These are phyloP conservation scores for Casuarina cunninghamiana DNA, from an alignment of 306 rosid species.

Conservation along the genomic window DNA sequence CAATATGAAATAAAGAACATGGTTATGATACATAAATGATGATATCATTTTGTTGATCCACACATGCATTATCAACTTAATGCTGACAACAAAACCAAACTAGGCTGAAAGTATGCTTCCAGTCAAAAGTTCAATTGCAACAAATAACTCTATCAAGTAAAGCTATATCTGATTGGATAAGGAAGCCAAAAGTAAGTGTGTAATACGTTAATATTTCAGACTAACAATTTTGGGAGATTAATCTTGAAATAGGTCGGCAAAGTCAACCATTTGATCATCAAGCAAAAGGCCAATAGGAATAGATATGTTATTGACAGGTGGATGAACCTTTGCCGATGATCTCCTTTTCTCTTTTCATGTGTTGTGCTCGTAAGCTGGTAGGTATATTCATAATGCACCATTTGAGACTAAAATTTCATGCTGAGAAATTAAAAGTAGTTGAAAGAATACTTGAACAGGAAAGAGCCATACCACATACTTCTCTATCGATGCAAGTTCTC, in stretches of 20 bases:
- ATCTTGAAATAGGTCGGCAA: neutral
- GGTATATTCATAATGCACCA: neutral
- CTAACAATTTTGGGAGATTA: too few species aligned
- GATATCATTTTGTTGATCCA: neutral
- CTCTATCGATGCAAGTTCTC: conserved; percentile 87
- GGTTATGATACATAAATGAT: neutral
- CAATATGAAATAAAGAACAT: neutral
- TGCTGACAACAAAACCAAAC: neutral
- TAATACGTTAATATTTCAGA: too few species aligned
- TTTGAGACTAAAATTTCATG: conserved; percentile 15
- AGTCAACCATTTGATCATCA: conserved; percentile 7
- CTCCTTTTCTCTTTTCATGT: neutral
- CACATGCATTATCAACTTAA: neutral
- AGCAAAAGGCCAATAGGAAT: neutral
- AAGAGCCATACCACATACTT: conserved; percentile 88
- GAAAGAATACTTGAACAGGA: conserved; percentile 28
- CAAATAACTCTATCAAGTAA: neutral
- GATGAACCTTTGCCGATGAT: neutral
- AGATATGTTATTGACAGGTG: conserved; percentile 10
- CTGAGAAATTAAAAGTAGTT: conserved; percentile 13
- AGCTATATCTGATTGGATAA: neutral
- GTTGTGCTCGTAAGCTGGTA: neutral
- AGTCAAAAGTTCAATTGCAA: neutral
- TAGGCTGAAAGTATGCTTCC: neutral
- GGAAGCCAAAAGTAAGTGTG: neutral